These are phyloP conservation scores for Sphagnum fallax DNA, from an alignment of 228 moss, liverwort and hornwort genomes.

Conservation along the genomic window DNA sequence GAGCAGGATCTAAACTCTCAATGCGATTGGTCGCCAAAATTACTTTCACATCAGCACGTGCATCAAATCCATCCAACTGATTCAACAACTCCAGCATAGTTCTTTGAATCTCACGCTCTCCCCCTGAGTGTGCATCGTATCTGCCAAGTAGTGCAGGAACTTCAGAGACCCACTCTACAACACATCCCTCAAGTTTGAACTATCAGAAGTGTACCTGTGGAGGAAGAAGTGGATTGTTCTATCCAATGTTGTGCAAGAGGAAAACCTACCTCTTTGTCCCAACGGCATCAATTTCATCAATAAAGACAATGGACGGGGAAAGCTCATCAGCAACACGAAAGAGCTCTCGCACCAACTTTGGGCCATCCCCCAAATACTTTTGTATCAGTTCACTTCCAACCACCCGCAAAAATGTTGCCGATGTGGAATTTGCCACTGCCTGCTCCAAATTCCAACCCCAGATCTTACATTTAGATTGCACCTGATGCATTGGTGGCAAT, in stretches of 20 bases:
- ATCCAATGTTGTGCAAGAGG: no score
- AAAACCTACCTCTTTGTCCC: constrained; percentile 7
- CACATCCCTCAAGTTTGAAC: no score
- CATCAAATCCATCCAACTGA: constrained; percentile 55
- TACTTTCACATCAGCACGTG: constrained; percentile 48
- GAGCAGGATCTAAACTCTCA: constrained; percentile 57
- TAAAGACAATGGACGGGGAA: constrained; percentile 51
- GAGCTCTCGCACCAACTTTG: constrained; percentile 43
- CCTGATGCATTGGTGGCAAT: no score
- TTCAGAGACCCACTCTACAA: no score
- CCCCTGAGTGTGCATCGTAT: constrained; percentile 50
- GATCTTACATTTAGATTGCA: no score
- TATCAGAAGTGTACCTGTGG: no score
- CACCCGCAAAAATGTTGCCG: constrained; percentile 47
- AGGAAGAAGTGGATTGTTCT: no score
- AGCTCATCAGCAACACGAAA: constrained; percentile 54
- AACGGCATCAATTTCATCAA: constrained; percentile 49
- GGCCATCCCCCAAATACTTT: constrained; percentile 55
- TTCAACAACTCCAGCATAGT: constrained; percentile 55
- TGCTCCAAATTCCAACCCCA: constrained; percentile 1
- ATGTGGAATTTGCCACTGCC: constrained; percentile 54
- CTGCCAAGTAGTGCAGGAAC: constrained; percentile 5
- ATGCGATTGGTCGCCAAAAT: constrained; percentile 49
- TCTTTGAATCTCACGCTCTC: constrained; percentile 52
- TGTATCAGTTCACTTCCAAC: constrained; percentile 59